Evolutionary conservation across 768 basidiomycete genomes (phyloP).

Genomic region (Royoungia palumana): DNA sequence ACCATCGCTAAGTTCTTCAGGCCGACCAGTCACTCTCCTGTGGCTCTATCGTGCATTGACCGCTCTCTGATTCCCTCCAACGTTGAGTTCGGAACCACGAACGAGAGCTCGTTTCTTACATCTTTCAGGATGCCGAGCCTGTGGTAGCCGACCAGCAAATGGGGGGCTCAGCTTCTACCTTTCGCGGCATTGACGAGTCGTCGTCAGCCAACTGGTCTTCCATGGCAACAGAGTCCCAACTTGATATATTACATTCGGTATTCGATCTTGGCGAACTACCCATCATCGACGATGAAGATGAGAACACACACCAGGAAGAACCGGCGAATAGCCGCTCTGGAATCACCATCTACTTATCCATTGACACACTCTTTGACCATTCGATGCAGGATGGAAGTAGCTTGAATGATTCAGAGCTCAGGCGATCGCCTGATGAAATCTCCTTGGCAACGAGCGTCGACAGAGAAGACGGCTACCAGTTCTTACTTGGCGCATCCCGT

Average conservation of each 20-base stretch:
- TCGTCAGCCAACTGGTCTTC: neutral
- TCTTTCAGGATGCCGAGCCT: neutral
- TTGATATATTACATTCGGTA: neutral
- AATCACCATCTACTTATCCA: slow-evolving; percentile 5
- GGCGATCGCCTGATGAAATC: slow-evolving; percentile 1
- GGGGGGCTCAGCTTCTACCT: neutral
- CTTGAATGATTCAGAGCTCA: neutral
- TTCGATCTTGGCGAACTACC: neutral
- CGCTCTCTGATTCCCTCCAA: neutral
- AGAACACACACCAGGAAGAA: neutral
- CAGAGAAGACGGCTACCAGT: neutral
- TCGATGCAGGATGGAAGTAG: neutral
- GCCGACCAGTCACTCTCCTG: neutral
- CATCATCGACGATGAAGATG: slow-evolving; percentile 7
- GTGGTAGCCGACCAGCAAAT: neutral
- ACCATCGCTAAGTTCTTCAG: slow-evolving; percentile 18
- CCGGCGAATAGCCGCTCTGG: neutral
- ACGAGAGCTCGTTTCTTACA: neutral
- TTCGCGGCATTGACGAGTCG: neutral
- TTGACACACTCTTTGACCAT: slow-evolving; percentile 2
- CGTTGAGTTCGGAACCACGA: neutral
- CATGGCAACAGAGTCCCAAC: neutral
- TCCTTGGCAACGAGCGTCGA: slow-evolving; percentile 23
- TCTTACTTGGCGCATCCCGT: neutral
- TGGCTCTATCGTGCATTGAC: neutral